Evolutionary conservation across 1,284 basidiomycete genomes (phyloP), one percentile per base, ranked within the genome.

Genomic region (Acaromyces ingoldii): DNA sequence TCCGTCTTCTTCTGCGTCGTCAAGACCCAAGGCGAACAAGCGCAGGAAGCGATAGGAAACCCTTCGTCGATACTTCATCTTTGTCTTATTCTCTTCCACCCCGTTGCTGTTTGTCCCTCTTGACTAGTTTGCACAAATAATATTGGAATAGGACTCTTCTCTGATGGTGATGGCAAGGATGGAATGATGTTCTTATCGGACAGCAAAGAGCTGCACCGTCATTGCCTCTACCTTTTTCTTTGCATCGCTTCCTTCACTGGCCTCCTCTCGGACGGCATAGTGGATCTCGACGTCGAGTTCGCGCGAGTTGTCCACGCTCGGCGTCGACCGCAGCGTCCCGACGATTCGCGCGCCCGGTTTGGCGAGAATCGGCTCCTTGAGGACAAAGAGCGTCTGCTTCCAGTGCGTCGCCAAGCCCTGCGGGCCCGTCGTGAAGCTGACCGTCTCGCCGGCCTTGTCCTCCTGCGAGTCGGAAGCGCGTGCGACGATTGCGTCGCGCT

Each of bases 201-300:
- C 52, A 19, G 49, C 21, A 22, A 54, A 54, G 6, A 54, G 36
- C 31, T 54, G 52, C 25, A 54, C 52, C 19, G 33, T 78, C 45
- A 76, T 74, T 2, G 72, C 61, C 1, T 65, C 61, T 22, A 61
- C 60, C 3, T 58, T 65, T 25, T 76, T 76, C 10, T 54, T 66
- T 11, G 45, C 50, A n/a, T 38, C 28, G 77, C 70, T 45, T 40
- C 46, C 41, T 34, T 56, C 42, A 40, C 58, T 19, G 21, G 9
- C 38, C 22, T 44, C 29, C 22, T 33, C 28, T 22, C 34, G 78
- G 6, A 87, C 80, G 0, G 81, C 79, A 76, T 89, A 96, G 72
- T 91, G 89, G 41, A 97, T 86, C 78, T 96, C 91, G 13, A 93
- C 84, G 61, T 95, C 88, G 42, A 97, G 78, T 70, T 96, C 92